Evolutionary conservation across 768 basidiomycete species (phyloP).

Genomic region (Pluteus cervinus): DNA sequence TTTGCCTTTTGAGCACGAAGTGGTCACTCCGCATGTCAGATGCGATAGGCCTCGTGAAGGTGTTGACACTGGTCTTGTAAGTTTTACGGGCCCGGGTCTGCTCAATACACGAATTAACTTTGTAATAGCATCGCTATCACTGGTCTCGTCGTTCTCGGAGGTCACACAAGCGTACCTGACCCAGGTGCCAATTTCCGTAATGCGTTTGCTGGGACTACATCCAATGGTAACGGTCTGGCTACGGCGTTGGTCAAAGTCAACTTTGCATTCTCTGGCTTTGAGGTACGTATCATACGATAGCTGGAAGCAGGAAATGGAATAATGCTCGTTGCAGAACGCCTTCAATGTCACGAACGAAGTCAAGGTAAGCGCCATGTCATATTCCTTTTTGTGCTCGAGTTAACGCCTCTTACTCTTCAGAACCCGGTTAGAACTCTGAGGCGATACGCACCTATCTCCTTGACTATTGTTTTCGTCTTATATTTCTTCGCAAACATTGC

Average conservation of each 20-base stretch:
- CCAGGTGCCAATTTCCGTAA: conserved; percentile 53
- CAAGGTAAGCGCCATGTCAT: conserved; percentile 12
- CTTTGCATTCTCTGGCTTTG: conserved; percentile 31
- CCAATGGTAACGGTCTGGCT: conserved; percentile 37
- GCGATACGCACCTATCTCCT: conserved; percentile 36
- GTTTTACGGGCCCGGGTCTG: conserved; percentile 3
- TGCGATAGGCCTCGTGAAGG: conserved; percentile 26
- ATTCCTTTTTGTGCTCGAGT: background rate
- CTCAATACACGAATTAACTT: background rate
- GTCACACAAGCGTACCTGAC: conserved; percentile 48
- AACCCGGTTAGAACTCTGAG: conserved; percentile 42
- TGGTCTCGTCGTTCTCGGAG: conserved; percentile 56
- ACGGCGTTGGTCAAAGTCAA: conserved; percentile 32
- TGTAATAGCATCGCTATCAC: conserved; percentile 39
- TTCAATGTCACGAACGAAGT: conserved; percentile 43
- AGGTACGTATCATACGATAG: conserved; percentile 15
- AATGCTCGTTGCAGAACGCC: conserved; percentile 23
- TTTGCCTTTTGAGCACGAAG: conserved; percentile 27
- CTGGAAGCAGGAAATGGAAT: background rate
- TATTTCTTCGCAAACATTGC: conserved; percentile 43
- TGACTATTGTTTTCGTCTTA: conserved; percentile 38
- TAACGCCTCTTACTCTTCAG: conserved; percentile 8
- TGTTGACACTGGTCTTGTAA: conserved; percentile 24
- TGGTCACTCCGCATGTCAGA: conserved; percentile 33
- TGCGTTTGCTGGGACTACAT: conserved; percentile 50